Conservation (phyloP, 1,284 basidiomycete species). For the Leccinum subspadiceum region DNA sequence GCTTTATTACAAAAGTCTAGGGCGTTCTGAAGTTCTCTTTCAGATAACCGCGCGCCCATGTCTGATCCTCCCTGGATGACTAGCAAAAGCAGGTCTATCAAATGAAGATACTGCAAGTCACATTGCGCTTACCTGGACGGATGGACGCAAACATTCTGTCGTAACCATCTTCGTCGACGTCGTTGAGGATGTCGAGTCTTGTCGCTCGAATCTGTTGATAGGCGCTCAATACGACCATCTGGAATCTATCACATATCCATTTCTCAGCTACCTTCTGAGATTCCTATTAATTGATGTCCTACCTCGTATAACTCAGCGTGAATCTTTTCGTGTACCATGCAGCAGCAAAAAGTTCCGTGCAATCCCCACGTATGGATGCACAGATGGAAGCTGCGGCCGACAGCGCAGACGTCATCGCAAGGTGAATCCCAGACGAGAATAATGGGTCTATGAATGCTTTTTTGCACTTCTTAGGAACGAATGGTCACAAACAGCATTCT, state of each 20-base stretch:
- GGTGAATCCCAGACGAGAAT: conserved; percentile 62
- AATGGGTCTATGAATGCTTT: conserved; percentile 67
- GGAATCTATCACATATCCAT: conserved; percentile 41
- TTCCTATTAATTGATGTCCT: background rate
- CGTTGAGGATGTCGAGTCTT: conserved; percentile 45
- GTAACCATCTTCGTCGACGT: conserved; percentile 56
- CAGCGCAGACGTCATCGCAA: conserved; percentile 56
- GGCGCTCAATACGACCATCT: conserved; percentile 61
- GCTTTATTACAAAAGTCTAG: conserved; percentile 60
- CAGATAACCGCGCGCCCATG: conserved; percentile 65
- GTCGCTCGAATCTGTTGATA: conserved; percentile 62
- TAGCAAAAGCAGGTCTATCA: conserved; percentile 24
- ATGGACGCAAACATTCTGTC: conserved; percentile 57
- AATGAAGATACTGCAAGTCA: background rate
- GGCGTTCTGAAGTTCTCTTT: conserved; percentile 64
- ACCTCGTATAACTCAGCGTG: conserved; percentile 57
- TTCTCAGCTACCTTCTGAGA: background rate
- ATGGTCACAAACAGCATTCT: background rate
- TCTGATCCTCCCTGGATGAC: conserved; percentile 77
- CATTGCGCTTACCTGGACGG: conserved; percentile 44
- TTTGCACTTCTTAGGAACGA: conserved; percentile 1
- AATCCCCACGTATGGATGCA: conserved; percentile 52
- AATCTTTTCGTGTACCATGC: conserved; percentile 51
- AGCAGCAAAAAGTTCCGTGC: conserved; percentile 45
- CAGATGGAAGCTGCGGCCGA: conserved; percentile 55